Percentiles rank a stretch among this genome's conserved stretches.
These are phyloP conservation scores for Cryptococcus hybrid DNA, from an alignment of 1,284 basidiomycete genomes.

Conservation along the genomic window DNA sequence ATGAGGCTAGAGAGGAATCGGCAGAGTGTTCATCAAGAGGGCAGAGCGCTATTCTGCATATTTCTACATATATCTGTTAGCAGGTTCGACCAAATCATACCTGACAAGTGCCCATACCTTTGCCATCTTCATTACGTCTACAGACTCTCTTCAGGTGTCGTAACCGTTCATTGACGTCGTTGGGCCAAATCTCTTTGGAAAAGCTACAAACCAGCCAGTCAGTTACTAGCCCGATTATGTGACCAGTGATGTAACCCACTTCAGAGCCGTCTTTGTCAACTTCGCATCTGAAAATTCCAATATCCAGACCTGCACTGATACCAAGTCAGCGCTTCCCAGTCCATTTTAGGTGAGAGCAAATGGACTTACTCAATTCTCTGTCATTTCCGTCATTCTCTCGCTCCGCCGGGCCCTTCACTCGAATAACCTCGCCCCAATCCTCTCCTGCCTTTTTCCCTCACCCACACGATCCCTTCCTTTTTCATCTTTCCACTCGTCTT, in stretches of 20 bases:
- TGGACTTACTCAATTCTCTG: constrained; percentile 29
- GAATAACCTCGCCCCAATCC: constrained; percentile 19
- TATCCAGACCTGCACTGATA: constrained; percentile 70
- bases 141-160: constrained; percentile 74
- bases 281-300: constrained; percentile 71
- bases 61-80: constrained; percentile 12
- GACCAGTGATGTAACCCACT: constrained; percentile 52
- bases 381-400: constrained; percentile 33
- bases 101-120: constrained; percentile 5
- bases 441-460: constrained; percentile 10
- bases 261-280: constrained; percentile 63
- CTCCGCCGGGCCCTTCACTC: constrained; percentile 38
- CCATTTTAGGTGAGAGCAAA: constrained; percentile 1
- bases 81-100: neutral
- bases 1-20: constrained; percentile 34
- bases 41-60: constrained; percentile 28
- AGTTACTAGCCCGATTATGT: neutral
- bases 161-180: constrained; percentile 58
- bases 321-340: constrained; percentile 6
- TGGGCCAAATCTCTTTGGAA: constrained; percentile 39
- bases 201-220: constrained; percentile 20
- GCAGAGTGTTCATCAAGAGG: constrained; percentile 21
- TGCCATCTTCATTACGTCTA: constrained; percentile 51
- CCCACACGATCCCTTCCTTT: constrained; percentile 5
- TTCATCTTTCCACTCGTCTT: constrained; percentile 17